Conservation (phyloP, 2,329 filamentous ascomycete species). For the Tolypocladium tundrense region DNA sequence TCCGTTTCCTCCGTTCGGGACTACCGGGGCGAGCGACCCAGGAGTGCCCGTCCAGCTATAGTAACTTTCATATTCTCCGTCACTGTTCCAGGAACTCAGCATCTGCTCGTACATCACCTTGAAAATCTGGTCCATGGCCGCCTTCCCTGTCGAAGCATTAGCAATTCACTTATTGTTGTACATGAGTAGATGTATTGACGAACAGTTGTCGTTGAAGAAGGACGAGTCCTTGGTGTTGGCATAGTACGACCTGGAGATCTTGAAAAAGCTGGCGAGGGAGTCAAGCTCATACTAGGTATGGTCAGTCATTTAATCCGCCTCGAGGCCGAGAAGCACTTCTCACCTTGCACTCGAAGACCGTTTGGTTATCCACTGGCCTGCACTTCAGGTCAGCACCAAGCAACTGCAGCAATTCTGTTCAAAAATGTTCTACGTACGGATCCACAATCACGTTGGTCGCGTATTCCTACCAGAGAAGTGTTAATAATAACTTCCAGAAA, state of each 20-base stretch:
- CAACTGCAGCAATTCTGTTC: not conserved
- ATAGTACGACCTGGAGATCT: slow-evolving; percentile 68
- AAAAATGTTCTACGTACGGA: slow-evolving; percentile 9
- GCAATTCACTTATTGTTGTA: not conserved
- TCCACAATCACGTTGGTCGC: slow-evolving; percentile 12
- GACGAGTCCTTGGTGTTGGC: slow-evolving; percentile 56
- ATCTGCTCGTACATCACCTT: slow-evolving; percentile 14
- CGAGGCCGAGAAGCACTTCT: not conserved
- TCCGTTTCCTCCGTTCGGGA: slow-evolving; percentile 62
- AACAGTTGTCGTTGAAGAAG: slow-evolving; percentile 41
- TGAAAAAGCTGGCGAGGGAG: slow-evolving; percentile 77
- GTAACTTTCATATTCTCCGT: slow-evolving; percentile 16
- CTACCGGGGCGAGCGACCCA: slow-evolving; percentile 13
- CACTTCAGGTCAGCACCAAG: not conserved
- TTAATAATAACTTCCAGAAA: not conserved
- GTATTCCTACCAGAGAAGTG: slow-evolving; percentile 4
- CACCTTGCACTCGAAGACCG: slow-evolving; percentile 18
- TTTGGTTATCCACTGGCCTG: slow-evolving; percentile 14
- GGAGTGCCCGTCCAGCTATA: slow-evolving; percentile 18
- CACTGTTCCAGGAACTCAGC: slow-evolving; percentile 13
- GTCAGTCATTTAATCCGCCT: not conserved
- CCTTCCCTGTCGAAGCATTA: slow-evolving; percentile 42
- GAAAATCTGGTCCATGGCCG: slow-evolving; percentile 33
- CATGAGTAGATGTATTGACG: not conserved
- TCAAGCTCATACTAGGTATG: slow-evolving; percentile 76